Evolutionary conservation across 352 stramenopile species (phyloP), one percentile per base, ranked within the genome.

Genomic region (Pythium sukuiense): DNA sequence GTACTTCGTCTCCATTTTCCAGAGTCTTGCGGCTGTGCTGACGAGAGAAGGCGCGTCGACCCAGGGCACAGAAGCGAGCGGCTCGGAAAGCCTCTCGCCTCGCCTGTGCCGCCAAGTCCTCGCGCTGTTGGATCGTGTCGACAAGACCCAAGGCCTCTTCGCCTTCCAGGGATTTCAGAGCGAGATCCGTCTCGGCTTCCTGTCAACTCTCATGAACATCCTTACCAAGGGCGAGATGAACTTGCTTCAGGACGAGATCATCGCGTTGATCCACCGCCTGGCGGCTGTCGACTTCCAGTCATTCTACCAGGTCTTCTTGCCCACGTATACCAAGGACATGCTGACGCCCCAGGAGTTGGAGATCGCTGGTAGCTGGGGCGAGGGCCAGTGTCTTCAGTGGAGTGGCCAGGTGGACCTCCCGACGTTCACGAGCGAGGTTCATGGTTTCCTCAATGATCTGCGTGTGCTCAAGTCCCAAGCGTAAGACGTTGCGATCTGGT

Each of bases 1-100:
- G 20, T 92, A 90, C 61, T 94, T 94, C 50, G 41, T 89, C 32
- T 86, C 79, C 0, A 91, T 94, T 29, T 90, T 94, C 59, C 79
- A 90, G 61, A 90, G 80, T 55, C 71, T 92, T 29, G 84, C 84
- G 11, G 83, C 69, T 16, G 72, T 92, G 8, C 45, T 92, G 27
- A 88, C 73, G 26, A 78, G 81, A 13, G 73, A 90, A 67, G 72
- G 77, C 0, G 73, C 77, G 27, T 77, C 70, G 12, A n/a, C n/a
- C 11, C 52, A 43, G 13, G 30, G 39, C 30, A 33, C 30, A 1
- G 48, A 65, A 18, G 7, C 41, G 16, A 48, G 32, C 32, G 32
- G 32, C 32, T 5, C 30, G 11, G 54, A 67, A 14, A 59, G 32
- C 35, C 57, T 91, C 29, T 84, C 83, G 5, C 85, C 85, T 20